Conservation (phyloP, 768 basidiomycete genomes). For the Tulasnella sp. region DNA sequence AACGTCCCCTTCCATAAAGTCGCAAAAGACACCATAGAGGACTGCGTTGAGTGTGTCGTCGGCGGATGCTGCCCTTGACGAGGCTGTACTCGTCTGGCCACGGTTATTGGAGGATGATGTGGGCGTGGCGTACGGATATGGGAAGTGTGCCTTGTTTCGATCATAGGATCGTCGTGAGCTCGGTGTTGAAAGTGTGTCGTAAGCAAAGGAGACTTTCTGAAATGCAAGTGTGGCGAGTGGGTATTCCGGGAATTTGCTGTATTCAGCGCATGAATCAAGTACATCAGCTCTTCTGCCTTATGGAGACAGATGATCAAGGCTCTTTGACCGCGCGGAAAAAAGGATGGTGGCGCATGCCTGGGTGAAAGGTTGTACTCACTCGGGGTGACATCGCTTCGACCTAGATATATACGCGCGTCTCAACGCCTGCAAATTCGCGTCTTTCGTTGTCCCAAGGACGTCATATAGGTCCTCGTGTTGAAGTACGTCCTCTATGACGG, state of each 20-base stretch:
- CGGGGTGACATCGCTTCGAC: constrained; percentile 73
- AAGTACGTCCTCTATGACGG: constrained; percentile 43
- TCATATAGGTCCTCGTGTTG: constrained; percentile 56
- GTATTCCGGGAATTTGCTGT: constrained; percentile 69
- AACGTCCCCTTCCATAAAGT: constrained; percentile 79
- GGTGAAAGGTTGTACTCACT: constrained; percentile 41
- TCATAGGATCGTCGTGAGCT: constrained; percentile 60
- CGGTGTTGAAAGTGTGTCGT: constrained; percentile 67
- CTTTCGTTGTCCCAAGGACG: constrained; percentile 53
- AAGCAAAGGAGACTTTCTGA: constrained; percentile 77
- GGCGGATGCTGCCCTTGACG: constrained; percentile 21
- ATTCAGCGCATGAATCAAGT: constrained; percentile 3
- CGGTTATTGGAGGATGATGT: neutral
- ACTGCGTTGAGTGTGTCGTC: constrained; percentile 75
- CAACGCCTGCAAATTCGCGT: constrained; percentile 48
- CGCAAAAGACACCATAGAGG: constrained; percentile 60
- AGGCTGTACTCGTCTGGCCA: neutral
- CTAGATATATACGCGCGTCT: constrained; percentile 65
- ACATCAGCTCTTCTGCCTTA: neutral
- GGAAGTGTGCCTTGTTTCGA: constrained; percentile 4
- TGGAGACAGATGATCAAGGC: no score
- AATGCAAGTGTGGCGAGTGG: constrained; percentile 73
- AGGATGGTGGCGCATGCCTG: neutral
- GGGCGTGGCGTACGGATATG: constrained; percentile 19
- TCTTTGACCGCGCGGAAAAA: no score